Percentiles rank a stretch among this genome's conserved stretches.
Evolutionary conservation across 2,329 filamentous ascomycete genomes (phyloP).

Genomic region (Pseudogymnoascus sp.): DNA sequence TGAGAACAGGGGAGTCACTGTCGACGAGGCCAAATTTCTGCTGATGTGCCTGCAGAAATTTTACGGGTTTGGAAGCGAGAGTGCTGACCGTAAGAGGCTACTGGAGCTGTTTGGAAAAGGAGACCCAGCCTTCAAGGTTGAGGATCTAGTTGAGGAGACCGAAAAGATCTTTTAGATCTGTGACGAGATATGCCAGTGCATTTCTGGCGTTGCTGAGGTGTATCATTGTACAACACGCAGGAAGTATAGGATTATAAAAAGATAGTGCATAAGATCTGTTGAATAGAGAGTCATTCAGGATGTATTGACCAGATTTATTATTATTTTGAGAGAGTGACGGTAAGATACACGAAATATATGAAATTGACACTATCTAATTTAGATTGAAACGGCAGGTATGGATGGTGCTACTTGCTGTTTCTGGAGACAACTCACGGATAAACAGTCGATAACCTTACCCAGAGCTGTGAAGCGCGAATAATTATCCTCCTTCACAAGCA

Average conservation of each 20-base stretch:
- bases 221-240: conserved; percentile 3
- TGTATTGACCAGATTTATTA: neutral
- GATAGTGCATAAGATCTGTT: neutral
- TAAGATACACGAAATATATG: neutral
- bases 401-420: neutral
- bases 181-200: neutral
- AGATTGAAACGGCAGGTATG: neutral
- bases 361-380: no score
- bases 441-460: neutral
- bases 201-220: neutral
- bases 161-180: conserved; percentile 60
- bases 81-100: conserved; percentile 58
- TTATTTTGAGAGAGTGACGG: neutral
- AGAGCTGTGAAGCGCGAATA: neutral
- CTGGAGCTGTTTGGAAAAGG: conserved; percentile 77
- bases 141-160: conserved; percentile 80
- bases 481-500: neutral
- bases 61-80: conserved; percentile 60
- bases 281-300: neutral
- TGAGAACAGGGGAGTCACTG: conserved; percentile 66
- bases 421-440: neutral
- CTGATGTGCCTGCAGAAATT: conserved; percentile 92
- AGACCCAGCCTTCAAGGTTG: conserved; percentile 72
- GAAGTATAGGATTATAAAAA: neutral
- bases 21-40: conserved; percentile 82